A percentile compares a stretch with the other conserved stretches of the same genome.
Conservation (phyloP, 2,329 filamentous ascomycete genomes). For the Penicillium nordicum region DNA sequence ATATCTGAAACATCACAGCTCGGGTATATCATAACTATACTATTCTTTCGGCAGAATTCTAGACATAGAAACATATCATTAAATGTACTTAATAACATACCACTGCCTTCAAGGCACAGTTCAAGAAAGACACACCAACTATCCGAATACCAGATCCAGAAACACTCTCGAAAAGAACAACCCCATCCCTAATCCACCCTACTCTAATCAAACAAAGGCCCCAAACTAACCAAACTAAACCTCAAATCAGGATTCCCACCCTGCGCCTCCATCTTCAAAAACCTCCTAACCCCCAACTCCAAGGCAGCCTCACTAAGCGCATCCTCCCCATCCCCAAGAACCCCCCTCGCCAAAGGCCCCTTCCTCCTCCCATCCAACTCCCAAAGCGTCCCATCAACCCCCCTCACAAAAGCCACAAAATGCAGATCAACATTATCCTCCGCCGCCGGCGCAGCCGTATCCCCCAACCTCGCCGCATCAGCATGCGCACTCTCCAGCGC, state of each 20-base stretch:
- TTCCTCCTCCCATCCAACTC: slow-evolving; percentile 74
- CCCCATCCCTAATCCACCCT: background rate
- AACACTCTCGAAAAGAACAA: background rate
- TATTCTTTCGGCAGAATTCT: background rate
- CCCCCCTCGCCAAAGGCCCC: slow-evolving; percentile 68
- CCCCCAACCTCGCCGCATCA: slow-evolving; percentile 70
- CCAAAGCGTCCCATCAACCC: slow-evolving; percentile 67
- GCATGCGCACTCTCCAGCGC: slow-evolving; percentile 75
- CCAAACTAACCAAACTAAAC: slow-evolving; percentile 62
- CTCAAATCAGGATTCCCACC: slow-evolving; percentile 56
- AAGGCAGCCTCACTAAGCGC: slow-evolving; percentile 73
- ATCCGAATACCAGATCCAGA: slow-evolving; percentile 3
- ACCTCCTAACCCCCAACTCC: slow-evolving; percentile 62
- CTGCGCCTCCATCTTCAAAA: slow-evolving; percentile 56
- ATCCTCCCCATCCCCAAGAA: slow-evolving; percentile 61
- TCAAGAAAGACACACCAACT: background rate
- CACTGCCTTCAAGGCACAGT: background rate
- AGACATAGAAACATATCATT: background rate
- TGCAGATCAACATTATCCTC: slow-evolving; percentile 86
- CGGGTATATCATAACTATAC: background rate
- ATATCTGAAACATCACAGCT: background rate
- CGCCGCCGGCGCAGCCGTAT: slow-evolving; percentile 73
- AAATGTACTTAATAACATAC: background rate
- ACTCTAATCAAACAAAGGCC: slow-evolving; percentile 51
- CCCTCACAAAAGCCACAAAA: slow-evolving; percentile 92